Percentiles rank a stretch among this genome's conserved stretches.
Evolutionary conservation across 805 yeast species (phyloP).

Genomic region (Nakazawaea populi): DNA sequence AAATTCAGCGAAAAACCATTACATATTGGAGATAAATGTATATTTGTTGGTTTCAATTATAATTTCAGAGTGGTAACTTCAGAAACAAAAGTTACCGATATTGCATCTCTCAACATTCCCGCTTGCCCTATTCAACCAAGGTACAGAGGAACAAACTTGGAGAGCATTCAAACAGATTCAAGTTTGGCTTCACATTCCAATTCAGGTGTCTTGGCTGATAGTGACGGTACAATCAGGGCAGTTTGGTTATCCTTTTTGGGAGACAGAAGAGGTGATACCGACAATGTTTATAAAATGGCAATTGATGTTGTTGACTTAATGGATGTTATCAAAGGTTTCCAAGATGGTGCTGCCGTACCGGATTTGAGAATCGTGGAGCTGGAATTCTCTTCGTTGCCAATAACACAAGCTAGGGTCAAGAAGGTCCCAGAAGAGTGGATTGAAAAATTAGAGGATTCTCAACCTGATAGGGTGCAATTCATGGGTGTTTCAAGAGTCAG

Average conservation of each 20-base stretch:
- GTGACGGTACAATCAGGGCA: constrained; percentile 75
- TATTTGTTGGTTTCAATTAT: constrained; percentile 78
- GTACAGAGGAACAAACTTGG: constrained; percentile 80
- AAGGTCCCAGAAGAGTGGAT: constrained; percentile 91
- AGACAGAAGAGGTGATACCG: constrained; percentile 57
- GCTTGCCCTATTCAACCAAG: constrained; percentile 65
- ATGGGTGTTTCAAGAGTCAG: constrained; percentile 63
- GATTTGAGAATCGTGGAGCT: constrained; percentile 67
- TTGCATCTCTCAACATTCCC: constrained; percentile 70
- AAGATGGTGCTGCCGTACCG: constrained; percentile 41
- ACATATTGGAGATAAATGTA: constrained; percentile 67
- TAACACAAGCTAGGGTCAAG: constrained; percentile 72
- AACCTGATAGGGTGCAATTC: constrained; percentile 65
- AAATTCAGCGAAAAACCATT: constrained; percentile 49
- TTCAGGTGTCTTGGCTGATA: constrained; percentile 73
- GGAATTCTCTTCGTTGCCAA: constrained; percentile 63
- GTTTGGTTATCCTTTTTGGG: constrained; percentile 84
- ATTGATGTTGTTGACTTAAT: constrained; percentile 65
- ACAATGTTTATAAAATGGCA: constrained; percentile 66
- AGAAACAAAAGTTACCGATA: constrained; percentile 71
- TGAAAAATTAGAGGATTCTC: constrained; percentile 46
- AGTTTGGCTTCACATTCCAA: constrained; percentile 66
- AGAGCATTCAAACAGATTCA: constrained; percentile 70
- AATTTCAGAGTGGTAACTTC: constrained; percentile 65
- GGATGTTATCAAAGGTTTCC: constrained; percentile 50